Evolutionary conservation across 139 green algal genomes (phyloP).

Genomic region (Ulvella scutata): DNA sequence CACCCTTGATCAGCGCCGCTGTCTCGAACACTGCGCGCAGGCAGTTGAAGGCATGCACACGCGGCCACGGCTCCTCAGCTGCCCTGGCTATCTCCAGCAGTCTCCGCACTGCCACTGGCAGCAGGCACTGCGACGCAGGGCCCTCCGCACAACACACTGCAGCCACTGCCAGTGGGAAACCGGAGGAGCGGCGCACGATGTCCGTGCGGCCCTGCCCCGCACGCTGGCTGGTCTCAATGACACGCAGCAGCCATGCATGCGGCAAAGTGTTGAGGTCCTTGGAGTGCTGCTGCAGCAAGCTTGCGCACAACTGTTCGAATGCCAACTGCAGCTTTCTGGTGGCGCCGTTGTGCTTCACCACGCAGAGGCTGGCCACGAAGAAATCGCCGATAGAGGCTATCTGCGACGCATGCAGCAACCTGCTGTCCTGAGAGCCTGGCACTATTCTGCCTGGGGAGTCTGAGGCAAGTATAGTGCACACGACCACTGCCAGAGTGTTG

Average conservation of each 20-base stretch:
- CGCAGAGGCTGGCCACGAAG: not conserved
- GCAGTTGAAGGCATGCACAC: not conserved
- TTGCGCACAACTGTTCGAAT: not conserved
- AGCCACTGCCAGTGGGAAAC: not conserved
- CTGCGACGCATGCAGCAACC: not conserved
- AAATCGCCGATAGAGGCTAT: not conserved
- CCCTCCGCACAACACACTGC: not conserved
- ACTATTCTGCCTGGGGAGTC: too few species aligned
- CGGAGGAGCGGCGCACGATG: not conserved
- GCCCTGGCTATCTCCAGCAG: not conserved
- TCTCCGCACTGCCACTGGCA: not conserved
- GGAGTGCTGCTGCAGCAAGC: not conserved
- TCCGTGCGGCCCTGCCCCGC: not conserved
- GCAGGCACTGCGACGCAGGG: not conserved
- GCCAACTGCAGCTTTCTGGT: not conserved
- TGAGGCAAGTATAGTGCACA: too few species aligned
- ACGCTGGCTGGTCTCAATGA: not conserved
- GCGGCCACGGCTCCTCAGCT: not conserved
- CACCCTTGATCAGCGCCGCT: not conserved
- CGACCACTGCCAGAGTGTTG: not conserved
- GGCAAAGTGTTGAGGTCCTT: not conserved
- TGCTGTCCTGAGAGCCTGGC: not conserved
- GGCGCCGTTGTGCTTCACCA: conserved; percentile 3
- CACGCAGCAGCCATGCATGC: not conserved
- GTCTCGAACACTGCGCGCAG: not conserved